These are phyloP conservation scores for Limnanthes douglasii DNA, from an alignment of 345 rosid species.

Conservation along the genomic window DNA sequence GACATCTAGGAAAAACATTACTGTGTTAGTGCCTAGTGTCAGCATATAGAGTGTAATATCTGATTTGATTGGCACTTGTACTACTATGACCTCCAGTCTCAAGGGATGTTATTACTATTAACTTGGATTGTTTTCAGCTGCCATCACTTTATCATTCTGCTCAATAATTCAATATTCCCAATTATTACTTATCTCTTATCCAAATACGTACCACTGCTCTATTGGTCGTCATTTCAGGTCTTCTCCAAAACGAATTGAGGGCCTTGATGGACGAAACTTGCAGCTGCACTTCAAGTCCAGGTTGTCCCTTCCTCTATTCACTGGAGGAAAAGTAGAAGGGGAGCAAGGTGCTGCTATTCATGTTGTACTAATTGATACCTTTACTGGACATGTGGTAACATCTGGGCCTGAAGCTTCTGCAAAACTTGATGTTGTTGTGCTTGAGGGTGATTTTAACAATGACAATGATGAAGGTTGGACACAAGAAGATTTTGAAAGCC, in stretches of 20 bases:
- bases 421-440: conserved; percentile 79
- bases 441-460: conserved; percentile 87
- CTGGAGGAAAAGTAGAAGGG: conserved; percentile 97
- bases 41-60: neutral
- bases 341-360: conserved; percentile 98
- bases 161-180: no score
- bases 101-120: no score
- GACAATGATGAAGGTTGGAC: conserved; percentile 95
- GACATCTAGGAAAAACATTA: neutral
- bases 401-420: conserved; percentile 69
- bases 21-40: neutral
- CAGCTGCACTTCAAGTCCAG: conserved; percentile 73
- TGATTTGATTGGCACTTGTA: no score
- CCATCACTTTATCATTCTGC: conserved; percentile 14
- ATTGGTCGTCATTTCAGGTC: no score
- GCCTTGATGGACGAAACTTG: conserved; percentile 67
- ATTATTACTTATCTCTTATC: neutral
- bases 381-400: conserved; percentile 55
- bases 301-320: conserved; percentile 93
- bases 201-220: neutral
- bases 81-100: no score
- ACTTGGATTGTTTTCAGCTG: no score
- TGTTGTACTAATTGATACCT: conserved; percentile 53
- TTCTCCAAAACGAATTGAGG: conserved; percentile 87
- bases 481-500: conserved; percentile 84